These are phyloP conservation scores for Circinella minor DNA, from an alignment of 371 early-diverging fungal species.

Conservation along the genomic window DNA sequence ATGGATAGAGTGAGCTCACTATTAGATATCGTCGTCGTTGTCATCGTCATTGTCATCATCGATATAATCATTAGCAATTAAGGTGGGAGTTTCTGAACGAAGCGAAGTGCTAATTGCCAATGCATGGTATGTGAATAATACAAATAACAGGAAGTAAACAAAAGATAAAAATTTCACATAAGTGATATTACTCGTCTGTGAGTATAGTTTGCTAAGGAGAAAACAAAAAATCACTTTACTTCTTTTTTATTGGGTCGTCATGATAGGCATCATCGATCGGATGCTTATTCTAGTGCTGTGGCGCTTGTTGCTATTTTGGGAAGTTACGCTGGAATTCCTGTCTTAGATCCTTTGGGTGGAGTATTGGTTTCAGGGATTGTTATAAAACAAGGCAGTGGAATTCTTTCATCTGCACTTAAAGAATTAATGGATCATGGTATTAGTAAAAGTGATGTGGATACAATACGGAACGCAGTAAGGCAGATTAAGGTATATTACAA, in stretches of 20 bases:
- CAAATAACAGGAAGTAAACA: too few relatives aligned
- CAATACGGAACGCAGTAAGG: constrained; percentile 11
- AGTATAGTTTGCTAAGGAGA: too few relatives aligned
- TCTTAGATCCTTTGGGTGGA: constrained; percentile 72
- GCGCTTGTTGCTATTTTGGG: constrained; percentile 68
- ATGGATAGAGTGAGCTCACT: background rate
- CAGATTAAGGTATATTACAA: constrained; percentile 35
- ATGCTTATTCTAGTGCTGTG: constrained; percentile 69
- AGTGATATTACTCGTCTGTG: too few relatives aligned
- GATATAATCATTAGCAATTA: constrained; percentile 45
- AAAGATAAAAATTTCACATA: too few relatives aligned
- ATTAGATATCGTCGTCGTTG: background rate
- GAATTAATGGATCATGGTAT: constrained; percentile 56
- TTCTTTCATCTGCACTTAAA: constrained; percentile 45
- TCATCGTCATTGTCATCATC: too few relatives aligned
- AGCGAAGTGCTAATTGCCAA: constrained; percentile 75
- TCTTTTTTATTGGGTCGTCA: background rate
- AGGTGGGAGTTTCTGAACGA: constrained; percentile 61
- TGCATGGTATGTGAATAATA: constrained; percentile 54
- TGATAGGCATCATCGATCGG: constrained; percentile 72
- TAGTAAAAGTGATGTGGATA: constrained; percentile 2
- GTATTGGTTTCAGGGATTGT: constrained; percentile 66
- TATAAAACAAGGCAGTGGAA: constrained; percentile 57
- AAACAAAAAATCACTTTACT: too few relatives aligned
- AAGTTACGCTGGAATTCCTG: constrained; percentile 63